Evolutionary conservation across 352 stramenopile species (phyloP).

Genomic region (Globisporangium polare): DNA sequence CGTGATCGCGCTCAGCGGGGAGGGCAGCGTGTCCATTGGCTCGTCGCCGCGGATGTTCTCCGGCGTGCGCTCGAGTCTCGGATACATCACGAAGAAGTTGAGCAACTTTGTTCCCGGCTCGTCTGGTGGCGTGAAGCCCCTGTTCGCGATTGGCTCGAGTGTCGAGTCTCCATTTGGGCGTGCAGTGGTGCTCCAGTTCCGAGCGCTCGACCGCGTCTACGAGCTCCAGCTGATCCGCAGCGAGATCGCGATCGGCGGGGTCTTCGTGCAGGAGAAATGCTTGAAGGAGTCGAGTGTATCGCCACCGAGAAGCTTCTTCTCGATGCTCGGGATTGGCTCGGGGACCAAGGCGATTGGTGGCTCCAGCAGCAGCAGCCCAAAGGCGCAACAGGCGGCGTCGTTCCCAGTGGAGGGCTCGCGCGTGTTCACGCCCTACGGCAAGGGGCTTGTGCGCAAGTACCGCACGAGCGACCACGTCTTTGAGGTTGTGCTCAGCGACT

Average conservation of each 20-base stretch:
- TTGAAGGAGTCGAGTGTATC: slow-evolving; percentile 49
- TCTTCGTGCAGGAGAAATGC: slow-evolving; percentile 55
- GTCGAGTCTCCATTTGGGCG: slow-evolving; percentile 79
- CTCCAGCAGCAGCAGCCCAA: slow-evolving; percentile 1
- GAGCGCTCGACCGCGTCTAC: slow-evolving; percentile 58
- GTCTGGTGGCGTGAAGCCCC: slow-evolving; percentile 28
- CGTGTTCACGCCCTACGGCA: slow-evolving; percentile 58
- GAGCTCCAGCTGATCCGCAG: slow-evolving; percentile 55
- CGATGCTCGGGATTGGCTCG: slow-evolving; percentile 40
- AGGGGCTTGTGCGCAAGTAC: slow-evolving; percentile 47
- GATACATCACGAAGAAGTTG: slow-evolving; percentile 79
- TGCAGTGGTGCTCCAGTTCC: slow-evolving; percentile 64
- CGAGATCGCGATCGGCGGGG: slow-evolving; percentile 28
- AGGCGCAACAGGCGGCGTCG: slow-evolving; percentile 2
- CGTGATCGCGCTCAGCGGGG: slow-evolving; percentile 36
- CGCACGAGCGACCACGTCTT: slow-evolving; percentile 42
- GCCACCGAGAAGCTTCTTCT: slow-evolving; percentile 66
- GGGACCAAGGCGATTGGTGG: slow-evolving; percentile 8
- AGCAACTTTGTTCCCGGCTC: slow-evolving; percentile 64
- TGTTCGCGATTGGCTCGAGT: slow-evolving; percentile 46
- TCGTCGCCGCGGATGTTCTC: slow-evolving; percentile 68
- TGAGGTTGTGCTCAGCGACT: slow-evolving; percentile 50
- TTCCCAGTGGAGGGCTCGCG: slow-evolving; percentile 28
- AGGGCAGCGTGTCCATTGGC: slow-evolving; percentile 25
- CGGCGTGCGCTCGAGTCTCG: slow-evolving; percentile 63